Conservation (phyloP, 176 grass and related monocot species). For the Paspalum notatum region DNA sequence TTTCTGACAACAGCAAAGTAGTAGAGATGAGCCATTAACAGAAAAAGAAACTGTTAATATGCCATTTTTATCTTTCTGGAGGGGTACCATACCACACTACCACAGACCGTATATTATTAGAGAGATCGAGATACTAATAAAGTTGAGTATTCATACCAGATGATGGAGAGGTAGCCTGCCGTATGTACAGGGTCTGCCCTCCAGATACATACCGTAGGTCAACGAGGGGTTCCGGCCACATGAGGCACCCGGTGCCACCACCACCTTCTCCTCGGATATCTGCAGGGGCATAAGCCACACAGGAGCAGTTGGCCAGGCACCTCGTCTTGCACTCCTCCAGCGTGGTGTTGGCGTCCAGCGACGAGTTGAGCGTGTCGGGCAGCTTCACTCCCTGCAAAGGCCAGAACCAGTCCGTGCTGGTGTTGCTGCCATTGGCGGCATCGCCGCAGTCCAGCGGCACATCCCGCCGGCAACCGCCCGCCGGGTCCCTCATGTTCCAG, state of each 20-base stretch:
- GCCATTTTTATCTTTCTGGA: too few relatives aligned
- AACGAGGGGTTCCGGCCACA: neutral
- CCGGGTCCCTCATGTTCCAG: slow-evolving; percentile 19
- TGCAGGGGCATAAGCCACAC: slow-evolving; percentile 37
- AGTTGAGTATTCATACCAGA: neutral
- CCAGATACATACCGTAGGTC: slow-evolving; percentile 19
- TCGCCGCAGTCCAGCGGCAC: slow-evolving; percentile 18
- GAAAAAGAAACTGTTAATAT: too few relatives aligned
- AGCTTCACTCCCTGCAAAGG: slow-evolving; percentile 39
- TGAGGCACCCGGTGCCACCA: slow-evolving; percentile 3
- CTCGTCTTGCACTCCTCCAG: slow-evolving; percentile 27
- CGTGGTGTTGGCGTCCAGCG: slow-evolving; percentile 4
- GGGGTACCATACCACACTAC: too few relatives aligned
- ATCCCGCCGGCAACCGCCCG: slow-evolving; percentile 36
- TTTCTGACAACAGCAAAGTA: too few relatives aligned
- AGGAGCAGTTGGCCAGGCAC: slow-evolving; percentile 53
- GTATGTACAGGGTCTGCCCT: neutral
- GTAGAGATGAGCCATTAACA: too few relatives aligned
- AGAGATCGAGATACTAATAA: too few relatives aligned
- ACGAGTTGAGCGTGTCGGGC: neutral
- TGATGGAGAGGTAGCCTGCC: neutral
- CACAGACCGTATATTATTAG: too few relatives aligned
- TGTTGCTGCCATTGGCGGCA: neutral
- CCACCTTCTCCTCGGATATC: neutral
- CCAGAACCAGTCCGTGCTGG: slow-evolving; percentile 5